These are phyloP conservation scores for Boletus coccyginus DNA, from an alignment of 768 basidiomycete species.

Conservation along the genomic window DNA sequence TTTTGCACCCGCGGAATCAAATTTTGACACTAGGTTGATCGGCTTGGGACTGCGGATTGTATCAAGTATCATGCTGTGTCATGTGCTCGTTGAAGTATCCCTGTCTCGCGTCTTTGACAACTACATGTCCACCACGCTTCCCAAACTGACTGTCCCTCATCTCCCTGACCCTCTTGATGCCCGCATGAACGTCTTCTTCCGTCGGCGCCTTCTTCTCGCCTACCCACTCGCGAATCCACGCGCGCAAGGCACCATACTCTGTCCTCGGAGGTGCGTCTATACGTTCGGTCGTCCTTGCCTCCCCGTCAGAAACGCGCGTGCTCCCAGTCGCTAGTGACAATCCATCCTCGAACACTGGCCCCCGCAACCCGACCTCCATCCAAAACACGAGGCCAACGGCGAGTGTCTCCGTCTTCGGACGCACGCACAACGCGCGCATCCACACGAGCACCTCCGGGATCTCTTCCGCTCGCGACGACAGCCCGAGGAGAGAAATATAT, in stretches of 20 bases:
- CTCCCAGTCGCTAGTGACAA: slow-evolving; percentile 8
- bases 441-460: slow-evolving; percentile 69
- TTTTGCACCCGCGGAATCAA: slow-evolving; percentile 10
- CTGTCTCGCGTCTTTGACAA: not conserved
- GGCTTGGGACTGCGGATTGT: not conserved
- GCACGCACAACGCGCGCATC: slow-evolving; percentile 62
- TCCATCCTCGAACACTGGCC: slow-evolving; percentile 53
- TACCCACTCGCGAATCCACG: slow-evolving; percentile 61
- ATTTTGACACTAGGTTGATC: not conserved
- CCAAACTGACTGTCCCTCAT: slow-evolving; percentile 28
- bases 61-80: not conserved
- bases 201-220: slow-evolving; percentile 45
- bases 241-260: slow-evolving; percentile 25
- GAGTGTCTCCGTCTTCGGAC: slow-evolving; percentile 54
- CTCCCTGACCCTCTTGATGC: slow-evolving; percentile 24
- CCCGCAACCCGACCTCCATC: slow-evolving; percentile 63
- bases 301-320: not conserved
- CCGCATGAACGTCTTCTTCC: slow-evolving; percentile 36
- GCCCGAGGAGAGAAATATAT: slow-evolving; percentile 61
- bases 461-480: slow-evolving; percentile 47
- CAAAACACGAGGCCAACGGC: slow-evolving; percentile 66
- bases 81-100: not conserved
- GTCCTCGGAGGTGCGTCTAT: slow-evolving; percentile 10
- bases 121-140: slow-evolving; percentile 5
- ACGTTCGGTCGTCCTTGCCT: not conserved